Base-by-base conservation (phyloP, 768 basidiomycete species). In the Lepiota venenata region DNA sequence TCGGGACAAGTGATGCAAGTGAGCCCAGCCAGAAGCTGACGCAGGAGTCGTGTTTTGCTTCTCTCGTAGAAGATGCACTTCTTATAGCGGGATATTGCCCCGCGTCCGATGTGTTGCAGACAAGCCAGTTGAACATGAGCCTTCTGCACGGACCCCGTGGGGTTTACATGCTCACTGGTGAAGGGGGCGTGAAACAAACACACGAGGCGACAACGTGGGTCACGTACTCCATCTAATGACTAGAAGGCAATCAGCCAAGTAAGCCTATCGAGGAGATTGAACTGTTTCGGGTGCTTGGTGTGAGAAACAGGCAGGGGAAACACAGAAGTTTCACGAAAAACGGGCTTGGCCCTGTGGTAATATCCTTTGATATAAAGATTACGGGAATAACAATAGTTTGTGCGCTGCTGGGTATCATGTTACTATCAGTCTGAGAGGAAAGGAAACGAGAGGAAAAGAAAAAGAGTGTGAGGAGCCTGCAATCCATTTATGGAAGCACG, bases 191-290 rank as follows among this genome's bases (percentile, higher is more conserved):
- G 49, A 32, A 43, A 42, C 35, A 25, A 25, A 25, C 2, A n/a
- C 40, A 36, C 44, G 50, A 9, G 50, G 41, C 29, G 20, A 35
- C 50, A 52, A 37, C 50, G 42, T 52, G 50, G 50, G 16, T 6
- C 14, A 18, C 25, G 7, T 32, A 41, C n/a, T 40, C 49, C 40
- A 32, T 3, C 32, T 14, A 47, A 15, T 9, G 32, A 32, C 32
- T 4, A 32, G 32, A 32, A 25, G 25, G 25, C 32, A 32, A 32
- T 32, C 32, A 32, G 32, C 32, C 10, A 32, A 11, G 6, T 32
- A 8, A 4, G 32, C 3, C 32, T 11, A 32, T 32, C 32, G 2
- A 32, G 32, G 2, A 11, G 32, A 32, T n/a, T n/a, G 9, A 9
- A 11, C 32, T 7, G 32, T 32, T 32, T 32, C 32, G 32, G 32